Evolutionary conservation across 108 stramenopile species (phyloP).

Genomic region (Licmophora abbreviata): DNA sequence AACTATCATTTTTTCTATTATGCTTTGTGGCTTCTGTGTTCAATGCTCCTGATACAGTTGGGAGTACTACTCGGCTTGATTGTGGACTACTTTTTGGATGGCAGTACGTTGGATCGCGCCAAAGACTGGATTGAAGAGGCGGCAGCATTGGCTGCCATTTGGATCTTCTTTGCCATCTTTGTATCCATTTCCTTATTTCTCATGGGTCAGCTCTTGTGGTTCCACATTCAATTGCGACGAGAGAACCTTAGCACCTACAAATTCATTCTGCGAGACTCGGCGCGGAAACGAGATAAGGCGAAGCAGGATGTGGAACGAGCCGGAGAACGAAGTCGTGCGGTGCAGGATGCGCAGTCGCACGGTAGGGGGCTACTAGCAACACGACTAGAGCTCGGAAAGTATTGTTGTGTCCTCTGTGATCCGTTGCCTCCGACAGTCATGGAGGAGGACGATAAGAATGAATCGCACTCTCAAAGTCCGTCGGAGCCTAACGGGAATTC

Average conservation of each 20-base stretch:
- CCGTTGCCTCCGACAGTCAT: neutral
- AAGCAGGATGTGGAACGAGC: constrained; percentile 29
- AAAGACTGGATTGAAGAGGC: constrained; percentile 42
- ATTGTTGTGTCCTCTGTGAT: constrained; percentile 4
- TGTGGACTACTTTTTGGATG: constrained; percentile 29
- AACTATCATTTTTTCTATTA: constrained; percentile 78
- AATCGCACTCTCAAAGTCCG: too few species aligned
- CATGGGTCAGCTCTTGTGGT: constrained; percentile 60
- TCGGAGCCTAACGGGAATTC: too few species aligned
- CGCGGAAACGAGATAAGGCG: constrained; percentile 44
- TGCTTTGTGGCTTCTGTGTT: constrained; percentile 44
- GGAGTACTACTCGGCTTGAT: constrained; percentile 19
- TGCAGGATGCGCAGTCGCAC: constrained; percentile 4
- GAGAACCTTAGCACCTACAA: constrained; percentile 83
- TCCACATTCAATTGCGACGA: constrained; percentile 61
- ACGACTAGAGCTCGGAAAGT: neutral
- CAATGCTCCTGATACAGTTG: constrained; percentile 25
- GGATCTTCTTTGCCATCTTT: constrained; percentile 35
- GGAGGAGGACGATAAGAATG: too few species aligned
- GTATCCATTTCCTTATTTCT: constrained; percentile 33
- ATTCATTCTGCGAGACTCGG: constrained; percentile 65
- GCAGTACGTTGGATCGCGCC: constrained; percentile 15
- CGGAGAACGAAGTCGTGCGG: constrained; percentile 19
- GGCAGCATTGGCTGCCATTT: constrained; percentile 26
- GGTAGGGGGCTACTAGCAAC: neutral